Evolutionary conservation across 2,329 filamentous ascomycete species (phyloP), one percentile per base, ranked within the genome.

Genomic region (Furcasterigmium furcatum): DNA sequence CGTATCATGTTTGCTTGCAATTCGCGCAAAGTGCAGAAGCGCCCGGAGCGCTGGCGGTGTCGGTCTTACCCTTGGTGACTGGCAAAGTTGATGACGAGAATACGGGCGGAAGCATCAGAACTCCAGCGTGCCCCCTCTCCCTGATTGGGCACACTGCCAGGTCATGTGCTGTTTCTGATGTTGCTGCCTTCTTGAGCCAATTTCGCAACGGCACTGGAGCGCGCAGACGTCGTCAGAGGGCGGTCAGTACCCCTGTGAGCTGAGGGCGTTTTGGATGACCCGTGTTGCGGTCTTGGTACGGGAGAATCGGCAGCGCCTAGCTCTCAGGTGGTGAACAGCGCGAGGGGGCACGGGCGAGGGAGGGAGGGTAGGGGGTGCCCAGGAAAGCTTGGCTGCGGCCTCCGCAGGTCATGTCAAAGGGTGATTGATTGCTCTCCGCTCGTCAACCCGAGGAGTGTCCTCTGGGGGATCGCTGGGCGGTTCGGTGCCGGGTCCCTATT

Each of bases 1-100:
- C 40, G 40, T 34, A 34, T 34, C 40, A 42, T 42, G 34, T 20
- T 16, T 14, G 10, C 39, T 29, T 27, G 30, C 40, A 42, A 42
- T 42, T 42, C 40, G 40, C 40, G 40, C 40, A 42, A 19, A 21
- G 10, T 21, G 4, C 29, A 9, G 25, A 22, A 20, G 27, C 29
- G 40, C 40, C 27, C 14, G 19, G 20, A n/a, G 40, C 40, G 40
- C 40, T 25, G 19, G 19, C 27, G 22, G 34, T 19, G 9, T 9
- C 34, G n/a, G 12, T 16, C 34, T 12, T 36, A 18, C 34, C n/a
- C 16, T 14, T 14, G 34, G 4, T n/a, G 30, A 32, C 9, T 20
- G 39, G 24, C 25, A 25, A 41, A 25, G 10, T 4, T 16, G 25
- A 13, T 21, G n/a, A 18, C 9, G 16, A 19, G 18, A 18, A 12